Conservation (phyloP, 352 stramenopile genomes). For the Phytophthora multivora region DNA sequence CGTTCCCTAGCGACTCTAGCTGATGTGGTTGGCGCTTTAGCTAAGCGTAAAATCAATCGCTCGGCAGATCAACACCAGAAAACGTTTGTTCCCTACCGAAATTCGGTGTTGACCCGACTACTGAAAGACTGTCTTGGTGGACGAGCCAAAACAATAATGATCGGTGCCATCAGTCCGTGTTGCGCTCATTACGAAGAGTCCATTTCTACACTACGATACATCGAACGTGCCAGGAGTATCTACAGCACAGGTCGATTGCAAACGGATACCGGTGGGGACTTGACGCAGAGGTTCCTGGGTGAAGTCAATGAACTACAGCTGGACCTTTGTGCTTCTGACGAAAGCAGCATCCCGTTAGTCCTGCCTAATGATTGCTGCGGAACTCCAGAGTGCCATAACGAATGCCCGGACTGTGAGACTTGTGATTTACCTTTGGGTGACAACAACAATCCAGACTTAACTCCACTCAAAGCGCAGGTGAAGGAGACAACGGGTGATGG, state of each 20-base stretch:
- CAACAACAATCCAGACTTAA: background rate
- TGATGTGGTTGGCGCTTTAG: constrained; percentile 82
- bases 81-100: constrained; percentile 87
- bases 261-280: constrained; percentile 33
- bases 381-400: constrained; percentile 9
- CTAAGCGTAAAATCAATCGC: constrained; percentile 34
- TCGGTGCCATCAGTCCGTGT: constrained; percentile 87
- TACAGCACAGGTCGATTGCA: constrained; percentile 50
- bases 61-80: constrained; percentile 19
- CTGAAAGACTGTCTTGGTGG: constrained; percentile 83
- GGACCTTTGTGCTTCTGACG: constrained; percentile 26
- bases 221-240: constrained; percentile 70
- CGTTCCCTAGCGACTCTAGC: constrained; percentile 81
- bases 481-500: constrained; percentile 12
- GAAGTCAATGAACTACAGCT: constrained; percentile 55
- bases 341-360: background rate
- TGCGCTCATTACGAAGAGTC: constrained; percentile 88
- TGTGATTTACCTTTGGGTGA: background rate
- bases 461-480: background rate
- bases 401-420: constrained; percentile 1
- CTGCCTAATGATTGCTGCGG: background rate
- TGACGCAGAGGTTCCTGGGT: constrained; percentile 36
- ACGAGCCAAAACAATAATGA: constrained; percentile 85
- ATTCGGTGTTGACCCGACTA: constrained; percentile 86
- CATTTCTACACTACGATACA: constrained; percentile 83